A percentile compares a stretch with the other conserved stretches of the same genome.
Conservation (phyloP, 2,329 filamentous ascomycete species). For the Aspergillus eucalypticola region DNA sequence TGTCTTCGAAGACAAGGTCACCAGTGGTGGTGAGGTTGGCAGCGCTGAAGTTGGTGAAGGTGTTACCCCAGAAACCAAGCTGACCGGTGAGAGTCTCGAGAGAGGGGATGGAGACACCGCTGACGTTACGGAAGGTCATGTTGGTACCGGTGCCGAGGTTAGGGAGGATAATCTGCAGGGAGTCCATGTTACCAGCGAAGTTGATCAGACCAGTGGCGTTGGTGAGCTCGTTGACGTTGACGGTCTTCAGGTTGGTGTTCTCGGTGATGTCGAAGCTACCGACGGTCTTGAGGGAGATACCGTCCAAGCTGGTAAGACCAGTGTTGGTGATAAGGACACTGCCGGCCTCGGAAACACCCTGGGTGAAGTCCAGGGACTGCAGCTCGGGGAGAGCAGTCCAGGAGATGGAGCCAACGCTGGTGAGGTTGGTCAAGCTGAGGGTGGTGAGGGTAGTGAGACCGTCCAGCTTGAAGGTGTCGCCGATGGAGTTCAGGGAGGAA, state of each 20-base stretch:
- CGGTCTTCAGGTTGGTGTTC: constrained; percentile 76
- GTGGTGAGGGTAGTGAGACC: constrained; percentile 68
- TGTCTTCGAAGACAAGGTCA: constrained; percentile 59
- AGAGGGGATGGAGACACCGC: constrained; percentile 70
- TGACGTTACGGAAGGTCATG: constrained; percentile 80
- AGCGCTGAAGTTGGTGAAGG: constrained; percentile 46
- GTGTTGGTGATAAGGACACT: constrained; percentile 82
- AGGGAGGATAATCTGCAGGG: constrained; percentile 71
- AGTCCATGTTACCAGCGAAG: constrained; percentile 77
- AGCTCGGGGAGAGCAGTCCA: constrained; percentile 72
- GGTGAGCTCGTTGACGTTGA: constrained; percentile 71
- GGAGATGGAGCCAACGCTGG: constrained; percentile 64
- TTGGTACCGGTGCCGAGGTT: constrained; percentile 77
- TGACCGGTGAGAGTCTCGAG: constrained; percentile 74
- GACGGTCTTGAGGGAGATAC: constrained; percentile 76
- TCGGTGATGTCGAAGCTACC: constrained; percentile 80
- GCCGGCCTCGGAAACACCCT: constrained; percentile 66
- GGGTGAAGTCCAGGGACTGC: constrained; percentile 59
- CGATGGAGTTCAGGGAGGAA: constrained; percentile 63
- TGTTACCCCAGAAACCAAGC: constrained; percentile 80
- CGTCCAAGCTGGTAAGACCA: constrained; percentile 72
- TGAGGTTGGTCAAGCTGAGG: constrained; percentile 67
- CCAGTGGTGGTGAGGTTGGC: constrained; percentile 51
- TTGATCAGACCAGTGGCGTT: constrained; percentile 71
- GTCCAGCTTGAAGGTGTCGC: constrained; percentile 68